Evolutionary conservation across 2,329 filamentous ascomycete species (phyloP), one percentile per base, ranked within the genome.

Genomic region (Lasiodiplodia gonubiensis): DNA sequence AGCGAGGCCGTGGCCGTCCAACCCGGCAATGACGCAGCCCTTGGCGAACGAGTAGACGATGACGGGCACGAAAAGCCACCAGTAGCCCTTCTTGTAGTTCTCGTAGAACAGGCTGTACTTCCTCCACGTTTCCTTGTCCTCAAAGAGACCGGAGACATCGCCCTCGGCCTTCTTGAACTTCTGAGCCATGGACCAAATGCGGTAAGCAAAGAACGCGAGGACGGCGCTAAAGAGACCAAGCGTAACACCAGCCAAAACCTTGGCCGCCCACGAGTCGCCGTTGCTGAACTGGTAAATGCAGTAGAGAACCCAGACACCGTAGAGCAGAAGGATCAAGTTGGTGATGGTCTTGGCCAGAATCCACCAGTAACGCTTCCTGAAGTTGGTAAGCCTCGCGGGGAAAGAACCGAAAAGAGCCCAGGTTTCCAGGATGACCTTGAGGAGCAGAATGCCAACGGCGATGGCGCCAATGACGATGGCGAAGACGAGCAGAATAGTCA

Each of bases 91-190:
- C 82, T 93, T 93, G 85, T 97, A 98, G 73, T 90, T 90, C 75
- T 98, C 95, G 83, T 99, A 99, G 82, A 99, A 98, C 70, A 97
- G 85, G 74, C 92, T 95, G 85, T 99, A 99, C 83, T 95, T 97
- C 78, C 92, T 86, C 94, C 95, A 97, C 49, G 90, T 89, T 68
- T 91, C 87, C 83, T 95, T 96, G 81, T 98, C 86, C 69, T 97
- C 92, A 79, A 93, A 98, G 10, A 99, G 85, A 14, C 83, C 87
- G 18, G 85, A 84, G 0, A 86, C 80, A 75, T 94, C 91, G 67
- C 94, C 94, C 71, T 97, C 90, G 35, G 84, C 74, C 74, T 89
- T 86, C 83, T 92, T 94, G 71, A 92, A 90, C 73, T 88, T 86
- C 70, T 85, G 86, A 7, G 92, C 95, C 16, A 91, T 89, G 71